Conservation (phyloP, 345 rosid species). For the Eucalyptus microcorys region DNA sequence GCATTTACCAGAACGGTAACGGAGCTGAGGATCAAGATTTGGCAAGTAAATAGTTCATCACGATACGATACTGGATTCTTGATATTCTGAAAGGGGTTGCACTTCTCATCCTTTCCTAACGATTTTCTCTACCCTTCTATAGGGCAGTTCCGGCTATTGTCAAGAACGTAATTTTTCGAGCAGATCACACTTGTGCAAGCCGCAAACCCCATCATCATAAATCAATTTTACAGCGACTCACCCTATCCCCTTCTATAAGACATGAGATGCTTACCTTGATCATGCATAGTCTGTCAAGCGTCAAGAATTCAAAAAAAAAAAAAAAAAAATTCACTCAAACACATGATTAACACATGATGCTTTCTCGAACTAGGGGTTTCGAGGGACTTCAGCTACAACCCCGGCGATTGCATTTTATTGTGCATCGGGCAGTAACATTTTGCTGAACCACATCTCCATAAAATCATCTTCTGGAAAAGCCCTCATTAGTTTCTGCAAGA, state of each 20-base stretch:
- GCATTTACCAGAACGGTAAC: not conserved
- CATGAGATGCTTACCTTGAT: not conserved
- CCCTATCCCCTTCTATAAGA: not conserved
- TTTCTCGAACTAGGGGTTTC: not conserved
- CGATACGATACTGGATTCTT: not conserved
- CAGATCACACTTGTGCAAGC: not conserved
- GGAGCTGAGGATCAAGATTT: conserved; percentile 17
- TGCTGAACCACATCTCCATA: not conserved
- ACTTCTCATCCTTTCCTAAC: not conserved
- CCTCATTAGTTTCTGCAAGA: not conserved
- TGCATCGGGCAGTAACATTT: not conserved
- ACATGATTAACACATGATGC: not conserved
- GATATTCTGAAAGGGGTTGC: not conserved
- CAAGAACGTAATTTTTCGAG: not conserved
- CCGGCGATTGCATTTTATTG: not conserved
- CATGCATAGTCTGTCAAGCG: not conserved
- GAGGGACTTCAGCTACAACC: not conserved
- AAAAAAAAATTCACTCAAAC: not conserved
- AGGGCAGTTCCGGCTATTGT: conserved; percentile 6
- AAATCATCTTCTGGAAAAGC: not conserved
- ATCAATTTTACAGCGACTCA: not conserved
- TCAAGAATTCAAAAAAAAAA: not conserved
- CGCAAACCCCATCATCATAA: conserved; percentile 4
- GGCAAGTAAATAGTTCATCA: not conserved
- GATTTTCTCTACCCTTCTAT: not conserved